Base-by-base conservation (phyloP, 768 basidiomycete species). In the Galerina marginata region DNA sequence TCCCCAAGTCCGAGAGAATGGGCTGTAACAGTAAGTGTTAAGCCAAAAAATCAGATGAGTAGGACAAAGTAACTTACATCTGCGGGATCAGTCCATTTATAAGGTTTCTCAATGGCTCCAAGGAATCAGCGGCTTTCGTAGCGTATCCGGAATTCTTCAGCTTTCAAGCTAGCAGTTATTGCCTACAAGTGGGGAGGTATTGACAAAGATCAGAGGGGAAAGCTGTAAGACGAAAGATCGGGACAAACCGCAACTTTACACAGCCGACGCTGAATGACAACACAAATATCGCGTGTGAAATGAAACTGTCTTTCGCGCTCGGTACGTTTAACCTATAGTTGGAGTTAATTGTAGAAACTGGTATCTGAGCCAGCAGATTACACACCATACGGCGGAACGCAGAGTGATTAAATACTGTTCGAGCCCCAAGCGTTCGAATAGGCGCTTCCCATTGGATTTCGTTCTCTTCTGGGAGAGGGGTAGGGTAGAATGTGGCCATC, bases 1-100 rank as follows among this genome's bases (percentile, higher is more conserved):
- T 44, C 5, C 38, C 46, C 14, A 60, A 52, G 10, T 39, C 44
- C 16, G 36, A 20, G 20, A 60, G 33, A 16, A 60, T 36, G 16
- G 52, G 45, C 59, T 60, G n/a, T 15, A 2, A 46, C 68, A 50
- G 7, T 9, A 15, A 15, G 48, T 50, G 40, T 40, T 15, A 71
- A 43, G 67, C 66, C 53, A 43, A 58, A 50, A 37, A 43, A 16
- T 14, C n/a, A n/a, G 51, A 7, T 10, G 42, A 40, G 39, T 36
- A 16, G 4, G 9, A 45, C 16, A 36, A 12, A 56, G 49, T 15
- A 52, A 62, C 72, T 65, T 68, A 83, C 84, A 72, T 81, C 77
- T 33, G 81, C 85, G 47, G 83, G 80, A 68, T 87, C 85, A 26
- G 69, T 70, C 85, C 85, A 87, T 42, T 59, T 57, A 66, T 78